Base-by-base conservation (phyloP, 495 filamentous ascomycete species). In the Trichoderma virens region DNA sequence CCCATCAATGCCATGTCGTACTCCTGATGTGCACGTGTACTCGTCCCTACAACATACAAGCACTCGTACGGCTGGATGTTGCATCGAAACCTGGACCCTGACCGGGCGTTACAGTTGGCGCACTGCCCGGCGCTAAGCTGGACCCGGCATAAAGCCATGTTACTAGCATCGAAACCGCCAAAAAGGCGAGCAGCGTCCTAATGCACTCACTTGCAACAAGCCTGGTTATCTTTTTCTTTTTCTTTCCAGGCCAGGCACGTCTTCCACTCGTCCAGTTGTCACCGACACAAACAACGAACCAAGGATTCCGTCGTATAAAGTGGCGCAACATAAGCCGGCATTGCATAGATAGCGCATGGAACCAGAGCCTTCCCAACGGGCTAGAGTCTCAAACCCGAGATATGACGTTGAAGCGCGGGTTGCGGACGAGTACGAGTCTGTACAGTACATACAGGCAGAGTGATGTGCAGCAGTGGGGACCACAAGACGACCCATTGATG, bases 191-290 rank as follows among this genome's bases (percentile, higher is more conserved):
- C 51, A 56, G 2, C 45, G 9, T 27, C 25, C 51, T 56, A 56
- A 56, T 56, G 51, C 51, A 56, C 51, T 56, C 51, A 56, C 51
- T 56, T 56, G 51, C 51, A 25, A 56, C 51, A 9, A 56, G 51
- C 51, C 51, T 28, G 13, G 25, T 30, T 6, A n/a, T 56, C 3
- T 56, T 31, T 11, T 28, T 56, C 25, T 14, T 28, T 28, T 18
- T 13, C 16, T 54, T 23, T 54, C 41, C 13, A 45, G 18, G 43
- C 23, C 6, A 56, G 11, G 9, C 51, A 56, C 25, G n/a, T 28
- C 51, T 11, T 28, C 3, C 30, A 14, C 11, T 45, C 4, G 13
- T 35, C 34, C 6, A 35, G 6, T 45, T 18, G 16, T 14, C 11
- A 5, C 41, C 41, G 41, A 18, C n/a, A 45, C 16, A 16, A 7